Evolutionary conservation across 345 rosid genomes (phyloP).

Genomic region (Boechera divaricarpa): DNA sequence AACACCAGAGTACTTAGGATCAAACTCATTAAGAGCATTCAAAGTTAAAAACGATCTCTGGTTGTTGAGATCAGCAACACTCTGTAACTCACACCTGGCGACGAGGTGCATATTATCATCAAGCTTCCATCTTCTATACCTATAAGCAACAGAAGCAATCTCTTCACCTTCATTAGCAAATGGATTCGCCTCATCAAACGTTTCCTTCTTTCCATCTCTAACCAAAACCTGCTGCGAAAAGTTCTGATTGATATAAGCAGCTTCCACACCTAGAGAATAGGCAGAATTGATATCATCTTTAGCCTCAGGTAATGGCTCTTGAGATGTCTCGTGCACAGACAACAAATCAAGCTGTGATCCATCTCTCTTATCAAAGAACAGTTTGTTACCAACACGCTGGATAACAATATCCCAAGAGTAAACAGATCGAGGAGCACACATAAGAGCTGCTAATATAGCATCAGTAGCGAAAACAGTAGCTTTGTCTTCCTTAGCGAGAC

Average conservation of each 20-base stretch:
- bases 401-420: constrained; percentile 97
- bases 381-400: constrained; percentile 88
- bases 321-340: constrained; percentile 90
- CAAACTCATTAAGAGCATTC: constrained; percentile 97
- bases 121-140: constrained; percentile 96
- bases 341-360: constrained; percentile 90
- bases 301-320: constrained; percentile 65
- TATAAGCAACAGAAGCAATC: constrained; percentile 93
- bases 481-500: constrained; percentile 88
- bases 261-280: constrained; percentile 75
- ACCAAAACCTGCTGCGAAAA: constrained; percentile 80
- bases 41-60: constrained; percentile 77
- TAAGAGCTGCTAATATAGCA: constrained; percentile 72
- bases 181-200: constrained; percentile 88
- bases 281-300: constrained; percentile 47
- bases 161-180: constrained; percentile 94
- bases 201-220: constrained; percentile 79
- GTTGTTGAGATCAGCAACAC: constrained; percentile 78
- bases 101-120: constrained; percentile 77
- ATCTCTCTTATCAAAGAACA: constrained; percentile 92
- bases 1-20: constrained; percentile 92
- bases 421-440: constrained; percentile 96
- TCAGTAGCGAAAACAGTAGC: constrained; percentile 94
- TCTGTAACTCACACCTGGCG: constrained; percentile 92
- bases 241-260: constrained; percentile 52